Evolutionary conservation across 2,329 filamentous ascomycete species (phyloP).

Genomic region (Beauveria caledonica): DNA sequence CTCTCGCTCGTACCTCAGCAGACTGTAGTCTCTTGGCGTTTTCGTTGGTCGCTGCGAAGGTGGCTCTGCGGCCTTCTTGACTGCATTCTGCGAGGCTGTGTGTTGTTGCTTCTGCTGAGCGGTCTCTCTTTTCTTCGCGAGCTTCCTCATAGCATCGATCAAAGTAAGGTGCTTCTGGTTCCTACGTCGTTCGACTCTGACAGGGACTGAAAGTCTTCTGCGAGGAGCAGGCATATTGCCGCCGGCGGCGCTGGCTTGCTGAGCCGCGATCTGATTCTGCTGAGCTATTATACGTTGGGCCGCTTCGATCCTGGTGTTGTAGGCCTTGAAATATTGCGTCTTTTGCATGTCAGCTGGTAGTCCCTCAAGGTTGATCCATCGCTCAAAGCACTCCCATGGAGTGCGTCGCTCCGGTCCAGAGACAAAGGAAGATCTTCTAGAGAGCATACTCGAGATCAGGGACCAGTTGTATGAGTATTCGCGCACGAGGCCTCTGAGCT

Average conservation of each 20-base stretch:
- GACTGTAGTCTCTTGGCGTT: slow-evolving; percentile 85
- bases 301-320: slow-evolving; percentile 51
- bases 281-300: slow-evolving; percentile 48
- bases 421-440: slow-evolving; percentile 65
- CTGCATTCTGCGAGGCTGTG: slow-evolving; percentile 66
- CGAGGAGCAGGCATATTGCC: slow-evolving; percentile 33
- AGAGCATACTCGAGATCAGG: slow-evolving; percentile 74
- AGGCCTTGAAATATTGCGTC: slow-evolving; percentile 83
- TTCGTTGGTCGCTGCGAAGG: slow-evolving; percentile 48
- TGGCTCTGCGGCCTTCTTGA: slow-evolving; percentile 70
- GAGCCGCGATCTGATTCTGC: slow-evolving; percentile 41
- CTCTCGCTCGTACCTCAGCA: slow-evolving; percentile 81
- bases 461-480: slow-evolving; percentile 98
- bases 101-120: slow-evolving; percentile 82
- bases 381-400: slow-evolving; percentile 97
- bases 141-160: slow-evolving; percentile 89
- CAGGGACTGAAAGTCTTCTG: slow-evolving; percentile 67
- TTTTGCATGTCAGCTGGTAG: slow-evolving; percentile 89
- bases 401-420: slow-evolving; percentile 84
- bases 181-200: slow-evolving; percentile 78
- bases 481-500: slow-evolving; percentile 73
- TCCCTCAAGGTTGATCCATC: slow-evolving; percentile 88
- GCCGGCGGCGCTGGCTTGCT: slow-evolving; percentile 40
- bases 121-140: slow-evolving; percentile 89
- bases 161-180: slow-evolving; percentile 81